Conservation (phyloP, 2,329 filamentous ascomycete species). For the Aspergillus aculeatus region DNA sequence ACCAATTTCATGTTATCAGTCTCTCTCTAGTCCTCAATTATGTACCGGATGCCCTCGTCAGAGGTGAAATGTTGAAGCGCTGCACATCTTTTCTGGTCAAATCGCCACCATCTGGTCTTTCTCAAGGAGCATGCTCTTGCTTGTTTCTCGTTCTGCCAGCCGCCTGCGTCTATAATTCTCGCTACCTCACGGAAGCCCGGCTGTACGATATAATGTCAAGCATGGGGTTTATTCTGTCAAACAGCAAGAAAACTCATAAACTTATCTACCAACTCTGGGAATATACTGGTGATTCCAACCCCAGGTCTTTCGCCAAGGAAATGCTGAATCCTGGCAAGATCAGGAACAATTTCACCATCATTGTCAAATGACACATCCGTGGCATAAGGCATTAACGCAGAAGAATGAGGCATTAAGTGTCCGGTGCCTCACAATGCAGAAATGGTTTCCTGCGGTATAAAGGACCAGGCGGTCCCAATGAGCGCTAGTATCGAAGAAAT, state of each 20-base stretch:
- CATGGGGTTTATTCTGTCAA: slow-evolving; percentile 67
- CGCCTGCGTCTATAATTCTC: slow-evolving; percentile 84
- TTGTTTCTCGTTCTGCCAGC: slow-evolving; percentile 88
- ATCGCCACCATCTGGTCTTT: slow-evolving; percentile 16
- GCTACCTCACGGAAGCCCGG: slow-evolving; percentile 74
- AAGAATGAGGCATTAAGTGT: background rate
- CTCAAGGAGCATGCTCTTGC: slow-evolving; percentile 44
- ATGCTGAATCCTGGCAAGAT: slow-evolving; percentile 71
- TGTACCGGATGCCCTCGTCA: slow-evolving; percentile 70
- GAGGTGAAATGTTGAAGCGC: slow-evolving; percentile 82
- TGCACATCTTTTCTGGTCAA: slow-evolving; percentile 67
- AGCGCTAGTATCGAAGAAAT: slow-evolving; percentile 68
- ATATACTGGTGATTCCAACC: slow-evolving; percentile 37
- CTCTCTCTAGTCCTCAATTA: slow-evolving; percentile 93
- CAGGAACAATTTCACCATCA: slow-evolving; percentile 89
- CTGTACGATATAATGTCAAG: slow-evolving; percentile 71
- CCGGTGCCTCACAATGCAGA: slow-evolving; percentile 43
- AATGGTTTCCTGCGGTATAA: slow-evolving; percentile 74
- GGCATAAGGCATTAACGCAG: background rate
- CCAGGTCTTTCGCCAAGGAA: slow-evolving; percentile 62
- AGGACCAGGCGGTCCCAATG: slow-evolving; percentile 82
- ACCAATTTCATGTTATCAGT: slow-evolving; percentile 84
- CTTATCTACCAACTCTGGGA: slow-evolving; percentile 88
- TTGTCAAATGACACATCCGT: slow-evolving; percentile 48
- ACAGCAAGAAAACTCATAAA: slow-evolving; percentile 75